Base-by-base conservation (phyloP, 2,329 filamentous ascomycete genomes). In the Trichoderma atroviride region DNA sequence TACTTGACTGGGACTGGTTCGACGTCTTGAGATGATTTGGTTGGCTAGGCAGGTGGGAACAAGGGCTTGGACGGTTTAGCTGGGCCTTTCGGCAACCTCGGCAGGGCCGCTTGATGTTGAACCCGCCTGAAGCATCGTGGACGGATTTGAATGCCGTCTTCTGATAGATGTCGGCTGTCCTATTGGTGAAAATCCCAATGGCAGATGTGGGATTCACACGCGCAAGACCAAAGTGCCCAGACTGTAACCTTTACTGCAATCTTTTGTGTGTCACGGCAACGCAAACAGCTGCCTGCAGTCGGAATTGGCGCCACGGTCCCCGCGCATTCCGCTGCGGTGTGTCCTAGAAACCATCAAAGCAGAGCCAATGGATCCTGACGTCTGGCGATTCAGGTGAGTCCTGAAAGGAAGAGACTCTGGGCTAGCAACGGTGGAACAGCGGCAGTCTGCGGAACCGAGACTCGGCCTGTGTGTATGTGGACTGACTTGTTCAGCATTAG, bases 1-100 rank as follows among this genome's bases (percentile, higher is more conserved):
- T 19, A 40, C 37, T 40, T 19, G 63, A 35, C 53, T 47, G 33
- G 63, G 63, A 55, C 53, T 58, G 19, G 53, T 56, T 66, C 27
- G 55, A 59, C 33, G 35, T 24, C 31, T 19, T 4, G 11, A 35
- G 33, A 35, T 35, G 3, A 10, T 52, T 37, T 66, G 63, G 63
- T 66, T 66, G 63, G 63, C 22, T 22, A 11, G 22, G 33, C 27
- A 40, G 27, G 22, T 53, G 43, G 35, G 13, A 35, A 37, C 19
- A 40, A 40, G 61, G 50, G 61, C 61, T 55, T 56, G 52, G 61
- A 5, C 37, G 14, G 16, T 47, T 53, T 35, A 52, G 55, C 55
- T 56, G 53, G 53, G 53, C 24, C 37, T 40, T 29, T 67, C 64
- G 64, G 64, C 64, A 67, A 37, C 55, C 55, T 67, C 64, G 64